Evolutionary conservation across 2,329 filamentous ascomycete species (phyloP).

Genomic region (Penicillium sp.): DNA sequence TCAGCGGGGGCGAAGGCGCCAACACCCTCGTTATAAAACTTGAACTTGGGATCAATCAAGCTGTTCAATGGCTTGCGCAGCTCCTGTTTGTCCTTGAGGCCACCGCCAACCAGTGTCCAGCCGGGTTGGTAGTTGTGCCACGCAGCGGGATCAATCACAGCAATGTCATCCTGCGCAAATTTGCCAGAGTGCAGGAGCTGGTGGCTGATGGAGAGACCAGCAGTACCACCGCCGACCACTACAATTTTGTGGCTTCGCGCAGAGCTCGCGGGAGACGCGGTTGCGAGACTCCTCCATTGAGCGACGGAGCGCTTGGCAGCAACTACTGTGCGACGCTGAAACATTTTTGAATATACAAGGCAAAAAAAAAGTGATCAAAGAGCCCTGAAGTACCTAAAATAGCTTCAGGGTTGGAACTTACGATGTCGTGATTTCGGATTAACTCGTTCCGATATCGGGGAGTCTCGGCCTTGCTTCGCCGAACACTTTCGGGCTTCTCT

Average conservation of each 20-base stretch:
- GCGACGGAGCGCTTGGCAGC: slow-evolving; percentile 23
- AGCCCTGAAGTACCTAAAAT: not conserved
- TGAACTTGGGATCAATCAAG: slow-evolving; percentile 61
- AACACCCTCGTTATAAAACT: slow-evolving; percentile 59
- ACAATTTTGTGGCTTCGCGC: slow-evolving; percentile 61
- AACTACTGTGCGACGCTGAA: slow-evolving; percentile 26
- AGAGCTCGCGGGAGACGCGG: slow-evolving; percentile 37
- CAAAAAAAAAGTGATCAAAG: not conserved
- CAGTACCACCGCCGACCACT: slow-evolving; percentile 66
- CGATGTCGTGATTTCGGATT: slow-evolving; percentile 14
- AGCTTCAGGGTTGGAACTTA: not conserved
- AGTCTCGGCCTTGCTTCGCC: not conserved
- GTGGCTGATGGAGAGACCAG: slow-evolving; percentile 65
- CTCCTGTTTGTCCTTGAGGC: slow-evolving; percentile 63
- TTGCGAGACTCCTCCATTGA: slow-evolving; percentile 24
- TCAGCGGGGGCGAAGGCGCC: slow-evolving; percentile 54
- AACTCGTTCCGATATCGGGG: slow-evolving; percentile 11
- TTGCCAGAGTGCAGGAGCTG: slow-evolving; percentile 63
- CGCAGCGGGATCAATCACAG: slow-evolving; percentile 61
- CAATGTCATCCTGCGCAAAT: slow-evolving; percentile 61
- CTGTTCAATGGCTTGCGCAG: slow-evolving; percentile 53
- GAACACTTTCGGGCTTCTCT: not conserved
- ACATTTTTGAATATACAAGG: slow-evolving; percentile 24
- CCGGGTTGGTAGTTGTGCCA: slow-evolving; percentile 70
- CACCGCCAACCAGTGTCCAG: slow-evolving; percentile 68